Base-by-base conservation (phyloP, 768 basidiomycete genomes). In the Pleurotus sapidus region DNA sequence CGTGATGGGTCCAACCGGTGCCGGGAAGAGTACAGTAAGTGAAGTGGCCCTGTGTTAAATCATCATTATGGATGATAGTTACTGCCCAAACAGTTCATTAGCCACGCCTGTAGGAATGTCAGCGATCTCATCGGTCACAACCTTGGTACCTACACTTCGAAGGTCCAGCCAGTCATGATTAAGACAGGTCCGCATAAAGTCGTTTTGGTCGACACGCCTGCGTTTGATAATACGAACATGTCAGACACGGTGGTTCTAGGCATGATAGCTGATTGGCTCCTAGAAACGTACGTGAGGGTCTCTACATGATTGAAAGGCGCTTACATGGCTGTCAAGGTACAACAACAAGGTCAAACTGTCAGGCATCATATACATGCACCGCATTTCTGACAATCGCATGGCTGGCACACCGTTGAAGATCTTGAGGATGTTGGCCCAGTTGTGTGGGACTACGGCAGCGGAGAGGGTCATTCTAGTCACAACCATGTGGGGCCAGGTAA, bases 381-480 rank as follows among this genome's bases (percentile, higher is more conserved):
- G 67, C 9, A 72, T 72, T 39, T 64, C 65, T 1, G 74, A 78
- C 55, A 67, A 72, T 59, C 66, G 73, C n/a, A 73, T 79, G 68
- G 68, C 70, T 18, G 77, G 75, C 38, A 74, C 74, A 5, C 74
- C 77, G 23, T 67, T 71, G 37, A 74, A 72, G 62, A 83, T 80
- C 62, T 72, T 81, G 42, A 70, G 72, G n/a, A 72, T 81, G 64
- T 82, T 83, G 63, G 70, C 69, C 25, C 71, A 77, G 53, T 70
- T 83, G 15, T 81, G 81, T 58, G 82, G 81, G 23, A 69, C 72
- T 17, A 67, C 62, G 34, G 70, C 77, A 4, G 71, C 78, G 58
- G 71, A 72, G 56, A 78, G 80, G 54, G 79, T 82, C 42, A 70
- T 80, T 43, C 70, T 83, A 50, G 73, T 71, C 42, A 80, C 81